Percentiles rank a stretch among this genome's conserved stretches.
Evolutionary conservation across 2,329 filamentous ascomycete genomes (phyloP).

Genomic region (Fusarium nisikadoi): DNA sequence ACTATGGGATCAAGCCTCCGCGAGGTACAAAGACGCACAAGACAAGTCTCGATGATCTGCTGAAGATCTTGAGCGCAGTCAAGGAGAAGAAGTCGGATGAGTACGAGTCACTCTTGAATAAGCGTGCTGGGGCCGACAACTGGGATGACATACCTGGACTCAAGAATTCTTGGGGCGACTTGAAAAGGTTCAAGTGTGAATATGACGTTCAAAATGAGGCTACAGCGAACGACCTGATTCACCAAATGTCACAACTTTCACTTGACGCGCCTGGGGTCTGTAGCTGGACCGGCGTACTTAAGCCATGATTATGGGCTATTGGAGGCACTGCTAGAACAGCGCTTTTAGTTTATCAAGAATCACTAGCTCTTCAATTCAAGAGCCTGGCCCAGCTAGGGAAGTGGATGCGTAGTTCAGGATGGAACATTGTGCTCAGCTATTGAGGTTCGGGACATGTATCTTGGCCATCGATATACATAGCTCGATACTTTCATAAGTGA

Average conservation of each 20-base stretch:
- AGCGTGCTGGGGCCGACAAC: background rate
- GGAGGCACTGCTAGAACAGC: background rate
- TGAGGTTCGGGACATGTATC: too few species aligned
- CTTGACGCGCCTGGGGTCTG: background rate
- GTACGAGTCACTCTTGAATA: background rate
- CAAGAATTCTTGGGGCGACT: background rate
- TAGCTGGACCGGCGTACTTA: background rate
- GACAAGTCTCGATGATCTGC: background rate
- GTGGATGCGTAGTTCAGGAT: too few species aligned
- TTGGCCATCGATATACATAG: too few species aligned
- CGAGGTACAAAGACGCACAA: background rate
- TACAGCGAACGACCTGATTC: background rate
- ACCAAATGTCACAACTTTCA: background rate
- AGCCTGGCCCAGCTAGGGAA: too few species aligned
- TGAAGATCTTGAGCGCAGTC: background rate
- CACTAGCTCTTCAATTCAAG: too few species aligned
- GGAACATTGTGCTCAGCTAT: too few species aligned
- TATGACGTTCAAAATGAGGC: background rate
- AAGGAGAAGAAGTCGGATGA: background rate
- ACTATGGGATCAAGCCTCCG: background rate
- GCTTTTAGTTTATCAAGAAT: too few species aligned
- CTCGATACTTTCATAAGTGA: too few species aligned
- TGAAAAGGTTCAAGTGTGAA: background rate
- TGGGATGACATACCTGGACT: background rate
- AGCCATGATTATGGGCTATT: background rate